Conservation (phyloP, 2,329 filamentous ascomycete species). For the Beauveria australis region DNA sequence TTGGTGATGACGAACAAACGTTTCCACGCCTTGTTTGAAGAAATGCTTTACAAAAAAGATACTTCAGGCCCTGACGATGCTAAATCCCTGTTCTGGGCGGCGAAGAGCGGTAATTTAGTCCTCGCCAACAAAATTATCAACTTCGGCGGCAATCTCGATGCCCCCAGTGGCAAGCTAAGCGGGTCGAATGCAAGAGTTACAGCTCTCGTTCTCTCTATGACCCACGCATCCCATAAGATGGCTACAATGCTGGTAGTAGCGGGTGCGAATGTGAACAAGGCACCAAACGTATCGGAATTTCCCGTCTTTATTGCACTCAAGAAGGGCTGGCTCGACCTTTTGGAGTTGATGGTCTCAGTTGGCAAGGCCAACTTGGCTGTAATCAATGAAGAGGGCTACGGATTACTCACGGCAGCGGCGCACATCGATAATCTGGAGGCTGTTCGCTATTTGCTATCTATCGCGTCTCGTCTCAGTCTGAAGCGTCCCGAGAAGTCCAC, state of each 20-base stretch:
- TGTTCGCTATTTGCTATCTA: background rate
- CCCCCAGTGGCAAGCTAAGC: rapidly evolving
- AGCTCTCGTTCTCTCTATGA: background rate
- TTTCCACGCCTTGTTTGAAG: background rate
- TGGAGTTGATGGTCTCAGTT: background rate
- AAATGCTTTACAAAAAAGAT: background rate
- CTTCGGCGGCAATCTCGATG: background rate
- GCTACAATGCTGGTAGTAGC: background rate
- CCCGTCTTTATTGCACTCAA: background rate
- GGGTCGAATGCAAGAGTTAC: background rate
- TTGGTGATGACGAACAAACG: background rate
- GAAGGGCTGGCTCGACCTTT: background rate
- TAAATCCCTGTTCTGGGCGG: background rate
- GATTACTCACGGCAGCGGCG: background rate
- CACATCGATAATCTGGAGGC: background rate
- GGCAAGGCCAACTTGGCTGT: background rate
- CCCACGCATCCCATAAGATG: rapidly evolving
- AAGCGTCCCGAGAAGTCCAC: background rate
- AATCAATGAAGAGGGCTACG: background rate
- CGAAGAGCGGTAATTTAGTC: background rate
- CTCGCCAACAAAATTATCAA: background rate
- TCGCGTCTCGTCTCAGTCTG: no score
- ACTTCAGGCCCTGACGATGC: background rate
- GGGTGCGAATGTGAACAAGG: background rate
- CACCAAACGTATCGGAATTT: background rate